A percentile compares a stretch with the other conserved stretches of the same genome.
phyloP scores from a whole-genome alignment of 2,329 filamentous ascomycete species.

The Sclerotinia minor region DNA sequence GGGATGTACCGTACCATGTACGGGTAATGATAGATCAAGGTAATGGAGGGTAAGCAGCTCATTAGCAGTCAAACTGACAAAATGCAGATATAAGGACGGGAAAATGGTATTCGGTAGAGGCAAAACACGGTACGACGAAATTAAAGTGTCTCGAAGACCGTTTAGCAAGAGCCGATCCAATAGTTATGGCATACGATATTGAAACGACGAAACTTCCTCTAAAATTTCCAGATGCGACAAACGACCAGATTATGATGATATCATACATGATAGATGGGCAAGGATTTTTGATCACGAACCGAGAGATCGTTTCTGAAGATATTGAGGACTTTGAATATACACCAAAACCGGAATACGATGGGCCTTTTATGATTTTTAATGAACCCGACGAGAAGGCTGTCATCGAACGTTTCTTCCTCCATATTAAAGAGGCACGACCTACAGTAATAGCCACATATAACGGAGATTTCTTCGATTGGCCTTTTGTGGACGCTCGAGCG shows the following conservation, averaged over 20 bases:
- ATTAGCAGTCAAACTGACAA: slow-evolving; percentile 28
- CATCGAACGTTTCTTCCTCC: slow-evolving; percentile 89
- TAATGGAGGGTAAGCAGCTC: slow-evolving; percentile 44
- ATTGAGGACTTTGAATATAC: slow-evolving; percentile 98
- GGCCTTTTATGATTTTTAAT: slow-evolving; percentile 97
- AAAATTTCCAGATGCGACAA: slow-evolving; percentile 91
- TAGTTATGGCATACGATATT: slow-evolving; percentile 99
- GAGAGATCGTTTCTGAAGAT: slow-evolving; percentile 96
- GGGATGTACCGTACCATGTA: slow-evolving; percentile 98
- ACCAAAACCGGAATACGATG: slow-evolving; percentile 91
- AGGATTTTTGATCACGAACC: slow-evolving; percentile 95
- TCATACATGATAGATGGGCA: slow-evolving; percentile 99
- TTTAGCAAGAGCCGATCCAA: slow-evolving; percentile 86
- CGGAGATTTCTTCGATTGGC: slow-evolving; percentile 99
- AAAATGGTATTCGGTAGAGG: slow-evolving; percentile 95
- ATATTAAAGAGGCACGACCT: slow-evolving; percentile 90
- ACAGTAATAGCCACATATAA: slow-evolving; percentile 99
- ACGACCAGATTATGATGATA: slow-evolving; percentile 99
- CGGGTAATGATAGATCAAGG: slow-evolving; percentile 95
- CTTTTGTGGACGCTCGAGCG: slow-evolving; percentile 90
- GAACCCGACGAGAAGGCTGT: slow-evolving; percentile 88
- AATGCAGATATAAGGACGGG: slow-evolving; percentile 85
- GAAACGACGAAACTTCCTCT: slow-evolving; percentile 94
- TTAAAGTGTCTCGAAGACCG: slow-evolving; percentile 83
- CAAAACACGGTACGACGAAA: slow-evolving; percentile 85